phyloP scores from a whole-genome alignment of 192 early-diverging fungal genomes.

The Podila verticillata region DNA sequence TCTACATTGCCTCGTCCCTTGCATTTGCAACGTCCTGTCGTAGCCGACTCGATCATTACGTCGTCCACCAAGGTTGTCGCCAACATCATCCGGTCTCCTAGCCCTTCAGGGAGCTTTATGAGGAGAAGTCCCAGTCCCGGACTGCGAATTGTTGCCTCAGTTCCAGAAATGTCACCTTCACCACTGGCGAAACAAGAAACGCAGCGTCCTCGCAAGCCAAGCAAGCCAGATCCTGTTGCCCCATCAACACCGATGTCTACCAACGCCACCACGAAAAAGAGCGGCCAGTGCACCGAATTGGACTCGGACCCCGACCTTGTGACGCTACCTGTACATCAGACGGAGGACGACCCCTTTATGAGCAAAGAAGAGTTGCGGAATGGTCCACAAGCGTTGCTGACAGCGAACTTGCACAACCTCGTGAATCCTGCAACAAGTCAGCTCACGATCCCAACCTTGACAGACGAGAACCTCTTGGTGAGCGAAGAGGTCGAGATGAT shows the following conservation, averaged over 20 bases:
- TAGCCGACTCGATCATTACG: constrained; percentile 3
- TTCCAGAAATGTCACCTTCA: background rate
- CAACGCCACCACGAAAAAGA: too few relatives aligned
- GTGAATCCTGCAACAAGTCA: background rate
- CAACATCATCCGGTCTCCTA: background rate
- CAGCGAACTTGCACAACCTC: background rate
- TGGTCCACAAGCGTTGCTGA: background rate
- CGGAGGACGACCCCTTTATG: background rate
- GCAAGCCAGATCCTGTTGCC: too few relatives aligned
- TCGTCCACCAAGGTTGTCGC: constrained; percentile 9
- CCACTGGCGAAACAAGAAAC: background rate
- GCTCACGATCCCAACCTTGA: background rate
- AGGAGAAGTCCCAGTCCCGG: background rate
- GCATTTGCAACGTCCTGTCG: constrained; percentile 4
- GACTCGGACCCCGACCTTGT: too few relatives aligned
- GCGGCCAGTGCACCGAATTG: too few relatives aligned
- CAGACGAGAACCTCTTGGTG: background rate
- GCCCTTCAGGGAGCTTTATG: background rate
- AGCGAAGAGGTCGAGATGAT: constrained; percentile 3
- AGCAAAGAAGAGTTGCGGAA: constrained; percentile 3
- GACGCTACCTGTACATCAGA: too few relatives aligned
- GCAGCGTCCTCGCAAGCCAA: too few relatives aligned
- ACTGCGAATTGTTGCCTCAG: background rate
- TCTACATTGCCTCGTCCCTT: constrained; percentile 24
- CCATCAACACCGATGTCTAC: too few relatives aligned